Base-by-base conservation (phyloP, 1,284 basidiomycete genomes). In the Cerrena zonata region DNA sequence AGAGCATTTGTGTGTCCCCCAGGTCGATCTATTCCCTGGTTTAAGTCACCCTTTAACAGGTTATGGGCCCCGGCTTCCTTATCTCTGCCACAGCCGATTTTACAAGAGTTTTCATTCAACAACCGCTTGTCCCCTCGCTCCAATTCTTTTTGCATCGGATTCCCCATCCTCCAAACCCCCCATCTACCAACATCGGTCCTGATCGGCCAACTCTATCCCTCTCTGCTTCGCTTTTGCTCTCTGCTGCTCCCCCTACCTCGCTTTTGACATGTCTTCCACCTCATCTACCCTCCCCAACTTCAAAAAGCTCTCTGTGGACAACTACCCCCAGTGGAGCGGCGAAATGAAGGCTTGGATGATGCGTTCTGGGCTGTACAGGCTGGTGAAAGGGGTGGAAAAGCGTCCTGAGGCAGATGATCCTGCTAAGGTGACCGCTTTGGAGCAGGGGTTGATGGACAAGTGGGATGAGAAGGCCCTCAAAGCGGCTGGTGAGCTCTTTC, bases 321-420 rank as follows among this genome's bases (percentile, higher is more conserved):
- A 49, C 40, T 49, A 26, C 48, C 23, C 12, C 25, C 41, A 38
- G 11, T 49, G 48, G 48, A 38, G 22, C 10, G n/a, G 4, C 12
- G 48, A 49, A n/a, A 43, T 49, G 22, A 21, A 22, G 21, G 48
- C 48, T 27, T 19, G 18, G 21, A 24, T 49, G 5, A 5, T 19
- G 5, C 4, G 21, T 21, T 30, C 25, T n/a, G 48, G 48, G 12
- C 18, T 30, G 4, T 49, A 25, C 21, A 4, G 23, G 7, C 25
- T 49, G 25, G 48, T 49, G 39, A 26, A 7, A 25, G 48, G 48
- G 10, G 22, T 19, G 4, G 18, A 18, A 15, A 12, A 11, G 10
- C 22, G 18, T 11, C 48, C 48, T 23, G 19, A 12, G 5, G 12
- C 5, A 5, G 13, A 19, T 5, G 45, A 36, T 37, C 26, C 11